These are phyloP conservation scores for Tolypocladium guangdongense DNA, from an alignment of 2,329 filamentous ascomycete species.

Conservation along the genomic window DNA sequence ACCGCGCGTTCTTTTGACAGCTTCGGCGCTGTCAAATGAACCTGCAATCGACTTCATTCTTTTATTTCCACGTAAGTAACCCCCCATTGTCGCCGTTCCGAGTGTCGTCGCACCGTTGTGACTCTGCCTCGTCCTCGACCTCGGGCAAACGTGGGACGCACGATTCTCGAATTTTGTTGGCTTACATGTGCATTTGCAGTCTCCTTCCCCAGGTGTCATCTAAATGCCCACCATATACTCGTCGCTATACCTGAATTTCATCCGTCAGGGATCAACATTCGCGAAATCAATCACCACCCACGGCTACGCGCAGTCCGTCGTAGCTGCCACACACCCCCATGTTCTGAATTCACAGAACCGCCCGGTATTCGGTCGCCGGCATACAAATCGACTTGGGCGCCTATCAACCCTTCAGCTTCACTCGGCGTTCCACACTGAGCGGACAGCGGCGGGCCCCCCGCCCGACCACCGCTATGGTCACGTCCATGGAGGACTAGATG, in stretches of 20 bases:
- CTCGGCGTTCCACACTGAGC: constrained; percentile 62
- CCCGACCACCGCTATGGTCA: constrained; percentile 44
- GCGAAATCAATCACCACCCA: constrained; percentile 93
- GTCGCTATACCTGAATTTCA: constrained; percentile 65
- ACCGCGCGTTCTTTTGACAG: constrained; percentile 89
- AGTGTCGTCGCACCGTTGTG: background rate
- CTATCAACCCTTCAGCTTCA: constrained; percentile 53
- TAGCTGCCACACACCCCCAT: constrained; percentile 79
- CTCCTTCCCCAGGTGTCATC: constrained; percentile 54
- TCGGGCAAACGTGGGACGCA: background rate
- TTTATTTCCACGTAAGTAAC: constrained; percentile 52
- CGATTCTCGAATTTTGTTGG: background rate
- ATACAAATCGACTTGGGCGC: constrained; percentile 41
- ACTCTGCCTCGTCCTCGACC: background rate
- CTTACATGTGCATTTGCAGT: constrained; percentile 20
- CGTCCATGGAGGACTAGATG: constrained; percentile 62
- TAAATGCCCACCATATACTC: constrained; percentile 82
- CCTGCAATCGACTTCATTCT: constrained; percentile 64
- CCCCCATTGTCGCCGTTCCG: background rate
- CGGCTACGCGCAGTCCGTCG: constrained; percentile 95
- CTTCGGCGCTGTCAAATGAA: constrained; percentile 89
- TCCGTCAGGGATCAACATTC: constrained; percentile 78
- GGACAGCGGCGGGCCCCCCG: constrained; percentile 35
- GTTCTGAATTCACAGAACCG: constrained; percentile 64
- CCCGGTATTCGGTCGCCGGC: constrained; percentile 49